Percentiles rank a stretch among this genome's conserved stretches.
Evolutionary conservation across 1,139 yeast genomes (phyloP).

Genomic region (Pneumocystis jirovecii): DNA sequence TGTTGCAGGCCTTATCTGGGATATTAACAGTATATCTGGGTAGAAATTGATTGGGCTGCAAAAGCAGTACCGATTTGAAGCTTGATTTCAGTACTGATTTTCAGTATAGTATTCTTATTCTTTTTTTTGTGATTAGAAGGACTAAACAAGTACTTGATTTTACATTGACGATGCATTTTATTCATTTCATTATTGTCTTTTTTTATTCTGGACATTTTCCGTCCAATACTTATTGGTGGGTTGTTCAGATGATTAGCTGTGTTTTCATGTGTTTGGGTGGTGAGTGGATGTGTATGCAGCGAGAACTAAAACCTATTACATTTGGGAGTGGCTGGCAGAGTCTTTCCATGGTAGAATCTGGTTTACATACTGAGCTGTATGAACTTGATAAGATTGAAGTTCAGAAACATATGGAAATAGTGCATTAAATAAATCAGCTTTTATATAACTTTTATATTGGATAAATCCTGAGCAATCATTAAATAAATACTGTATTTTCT

Average conservation of each 20-base stretch:
- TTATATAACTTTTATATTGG: neutral
- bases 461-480: too few species aligned
- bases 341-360: neutral
- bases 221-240: slow-evolving; percentile 7
- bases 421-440: neutral
- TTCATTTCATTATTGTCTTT: slow-evolving; percentile 4
- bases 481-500: too few species aligned
- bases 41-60: neutral
- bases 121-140: slow-evolving; percentile 4
- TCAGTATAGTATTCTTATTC: slow-evolving; percentile 1
- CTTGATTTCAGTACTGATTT: neutral
- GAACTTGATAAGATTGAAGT: slow-evolving; percentile 3
- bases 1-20: neutral
- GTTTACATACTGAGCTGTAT: neutral
- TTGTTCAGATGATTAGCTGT: slow-evolving; percentile 4
- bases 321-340: slow-evolving; percentile 3
- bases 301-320: slow-evolving; percentile 6
- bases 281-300: slow-evolving; percentile 10
- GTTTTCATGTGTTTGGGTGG: slow-evolving; percentile 9
- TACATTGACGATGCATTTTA: slow-evolving; percentile 7
- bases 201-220: slow-evolving; percentile 6
- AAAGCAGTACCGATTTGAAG: neutral
- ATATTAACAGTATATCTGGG: neutral
- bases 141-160: slow-evolving; percentile 11
- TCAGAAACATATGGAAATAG: slow-evolving; percentile 1